phyloP scores from a whole-genome alignment of 2,329 filamentous ascomycete genomes.

The Meredithiella fracta region DNA sequence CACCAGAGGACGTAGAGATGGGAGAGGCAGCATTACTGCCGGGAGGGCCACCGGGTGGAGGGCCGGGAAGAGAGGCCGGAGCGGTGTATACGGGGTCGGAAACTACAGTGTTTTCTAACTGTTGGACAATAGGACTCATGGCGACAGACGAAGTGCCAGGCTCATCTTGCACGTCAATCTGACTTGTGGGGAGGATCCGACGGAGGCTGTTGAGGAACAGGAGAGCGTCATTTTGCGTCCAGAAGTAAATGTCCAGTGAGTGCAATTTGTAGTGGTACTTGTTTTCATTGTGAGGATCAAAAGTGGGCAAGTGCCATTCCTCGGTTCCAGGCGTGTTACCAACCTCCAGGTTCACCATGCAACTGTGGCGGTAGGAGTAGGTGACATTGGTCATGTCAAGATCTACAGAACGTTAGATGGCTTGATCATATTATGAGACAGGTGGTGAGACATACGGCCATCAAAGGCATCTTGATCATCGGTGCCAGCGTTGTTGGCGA shows the following conservation, averaged over 20 bases:
- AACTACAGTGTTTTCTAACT: conserved; percentile 55
- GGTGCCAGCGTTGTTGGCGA: conserved; percentile 59
- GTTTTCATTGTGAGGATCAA: conserved; percentile 54
- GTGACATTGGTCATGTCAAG: conserved; percentile 47
- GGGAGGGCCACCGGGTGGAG: conserved; percentile 15
- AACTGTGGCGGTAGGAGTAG: conserved; percentile 61
- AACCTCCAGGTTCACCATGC: conserved; percentile 50
- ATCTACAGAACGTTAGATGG: conserved; percentile 47
- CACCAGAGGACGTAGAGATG: conserved; percentile 17
- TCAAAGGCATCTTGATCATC: conserved; percentile 66
- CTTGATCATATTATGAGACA: conserved; percentile 52
- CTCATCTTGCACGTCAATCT: conserved; percentile 49
- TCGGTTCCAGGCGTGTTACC: conserved; percentile 31
- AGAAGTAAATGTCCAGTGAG: conserved; percentile 64
- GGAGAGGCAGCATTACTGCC: conserved; percentile 9
- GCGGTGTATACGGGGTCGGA: conserved; percentile 35
- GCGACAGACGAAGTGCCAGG: conserved; percentile 34
- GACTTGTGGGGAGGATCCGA: conserved; percentile 43
- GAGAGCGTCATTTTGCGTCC: conserved; percentile 55
- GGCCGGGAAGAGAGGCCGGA: conserved; percentile 15
- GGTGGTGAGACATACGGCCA: conserved; percentile 54
- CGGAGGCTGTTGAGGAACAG: conserved; percentile 53
- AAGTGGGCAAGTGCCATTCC: conserved; percentile 62
- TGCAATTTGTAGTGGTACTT: conserved; percentile 68
- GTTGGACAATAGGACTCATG: conserved; percentile 56